Evolutionary conservation across 305 asterid genomes (phyloP).

Genomic region (Striga hermonthica): DNA sequence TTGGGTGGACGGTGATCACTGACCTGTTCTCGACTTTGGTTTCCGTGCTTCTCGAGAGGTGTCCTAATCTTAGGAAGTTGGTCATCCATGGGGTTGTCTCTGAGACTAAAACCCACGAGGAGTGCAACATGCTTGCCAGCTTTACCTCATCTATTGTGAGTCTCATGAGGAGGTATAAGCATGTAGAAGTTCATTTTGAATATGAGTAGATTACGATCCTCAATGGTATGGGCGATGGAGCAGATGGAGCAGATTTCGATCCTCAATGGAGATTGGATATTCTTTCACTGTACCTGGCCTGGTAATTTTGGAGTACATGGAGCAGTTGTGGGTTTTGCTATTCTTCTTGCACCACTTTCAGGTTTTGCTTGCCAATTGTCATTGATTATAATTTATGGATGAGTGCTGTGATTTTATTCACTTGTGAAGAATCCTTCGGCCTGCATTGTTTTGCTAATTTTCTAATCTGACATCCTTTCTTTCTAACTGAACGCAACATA

Average conservation of each 20-base stretch:
- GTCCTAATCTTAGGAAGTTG: slow-evolving; percentile 69
- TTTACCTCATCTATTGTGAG: slow-evolving; percentile 65
- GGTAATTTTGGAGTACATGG: slow-evolving; percentile 31
- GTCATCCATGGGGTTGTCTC: slow-evolving; percentile 79
- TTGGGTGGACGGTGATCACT: slow-evolving; percentile 81
- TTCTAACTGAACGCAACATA: no score
- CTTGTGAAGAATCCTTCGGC: no score
- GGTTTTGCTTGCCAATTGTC: slow-evolving; percentile 33
- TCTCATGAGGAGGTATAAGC: slow-evolving; percentile 70
- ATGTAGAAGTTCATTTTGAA: slow-evolving; percentile 70
- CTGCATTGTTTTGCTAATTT: no score
- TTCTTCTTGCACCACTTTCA: slow-evolving; percentile 31
- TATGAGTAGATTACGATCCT: slow-evolving; percentile 44
- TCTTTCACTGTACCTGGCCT: slow-evolving; percentile 27
- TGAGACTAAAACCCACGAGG: slow-evolving; percentile 83
- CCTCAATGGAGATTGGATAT: slow-evolving; percentile 24
- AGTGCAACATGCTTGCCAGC: slow-evolving; percentile 66
- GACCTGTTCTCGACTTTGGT: slow-evolving; percentile 76
- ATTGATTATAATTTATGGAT: slow-evolving; percentile 11
- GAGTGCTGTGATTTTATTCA: not conserved
- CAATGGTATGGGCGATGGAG: not conserved
- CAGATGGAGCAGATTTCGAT: slow-evolving; percentile 26
- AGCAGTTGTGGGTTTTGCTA: slow-evolving; percentile 31
- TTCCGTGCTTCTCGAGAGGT: slow-evolving; percentile 67
- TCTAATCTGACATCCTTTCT: no score